Conservation (phyloP, 2,329 filamentous ascomycete species). For the Fusarium lateritium region DNA sequence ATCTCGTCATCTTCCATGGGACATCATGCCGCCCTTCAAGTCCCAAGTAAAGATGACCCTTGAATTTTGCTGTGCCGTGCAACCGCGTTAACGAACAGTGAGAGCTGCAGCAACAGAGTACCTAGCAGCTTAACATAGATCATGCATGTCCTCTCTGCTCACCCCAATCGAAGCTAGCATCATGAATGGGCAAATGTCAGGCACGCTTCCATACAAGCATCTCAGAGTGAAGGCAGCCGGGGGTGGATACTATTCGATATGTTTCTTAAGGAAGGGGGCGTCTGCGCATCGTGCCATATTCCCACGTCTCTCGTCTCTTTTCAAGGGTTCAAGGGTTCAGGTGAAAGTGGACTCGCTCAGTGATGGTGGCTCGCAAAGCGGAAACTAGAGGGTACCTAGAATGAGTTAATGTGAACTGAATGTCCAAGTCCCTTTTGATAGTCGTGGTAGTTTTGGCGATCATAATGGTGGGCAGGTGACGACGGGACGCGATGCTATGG, state of each 20-base stretch:
- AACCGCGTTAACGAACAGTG: slow-evolving; percentile 12
- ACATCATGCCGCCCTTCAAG: slow-evolving; percentile 21
- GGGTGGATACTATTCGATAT: slow-evolving; percentile 11
- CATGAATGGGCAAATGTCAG: slow-evolving; percentile 44
- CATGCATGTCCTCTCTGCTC: slow-evolving; percentile 34
- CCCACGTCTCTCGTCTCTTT: slow-evolving; percentile 11
- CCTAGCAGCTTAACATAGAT: slow-evolving; percentile 6
- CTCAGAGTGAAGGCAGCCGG: slow-evolving; percentile 21
- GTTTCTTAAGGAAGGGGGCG: slow-evolving; percentile 16
- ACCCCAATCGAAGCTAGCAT: slow-evolving; percentile 48
- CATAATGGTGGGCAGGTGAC: slow-evolving; percentile 40
- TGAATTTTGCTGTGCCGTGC: slow-evolving; percentile 22
- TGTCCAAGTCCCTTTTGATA: slow-evolving; percentile 10
- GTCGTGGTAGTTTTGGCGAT: slow-evolving; percentile 18
- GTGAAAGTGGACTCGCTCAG: slow-evolving; percentile 32
- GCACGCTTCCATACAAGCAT: slow-evolving; percentile 39
- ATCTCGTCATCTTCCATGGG: slow-evolving; percentile 35
- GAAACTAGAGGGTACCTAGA: slow-evolving; percentile 1
- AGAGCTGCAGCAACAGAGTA: slow-evolving; percentile 2
- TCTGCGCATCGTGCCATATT: slow-evolving; percentile 15
- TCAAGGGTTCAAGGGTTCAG: slow-evolving; percentile 33
- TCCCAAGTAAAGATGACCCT: slow-evolving; percentile 18
- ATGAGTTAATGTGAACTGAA: background rate
- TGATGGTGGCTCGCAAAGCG: slow-evolving; percentile 26
- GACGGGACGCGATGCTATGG: slow-evolving; percentile 28